These are phyloP conservation scores for Venturia aucupariae DNA, from an alignment of 2,329 filamentous ascomycete species.

Conservation along the genomic window DNA sequence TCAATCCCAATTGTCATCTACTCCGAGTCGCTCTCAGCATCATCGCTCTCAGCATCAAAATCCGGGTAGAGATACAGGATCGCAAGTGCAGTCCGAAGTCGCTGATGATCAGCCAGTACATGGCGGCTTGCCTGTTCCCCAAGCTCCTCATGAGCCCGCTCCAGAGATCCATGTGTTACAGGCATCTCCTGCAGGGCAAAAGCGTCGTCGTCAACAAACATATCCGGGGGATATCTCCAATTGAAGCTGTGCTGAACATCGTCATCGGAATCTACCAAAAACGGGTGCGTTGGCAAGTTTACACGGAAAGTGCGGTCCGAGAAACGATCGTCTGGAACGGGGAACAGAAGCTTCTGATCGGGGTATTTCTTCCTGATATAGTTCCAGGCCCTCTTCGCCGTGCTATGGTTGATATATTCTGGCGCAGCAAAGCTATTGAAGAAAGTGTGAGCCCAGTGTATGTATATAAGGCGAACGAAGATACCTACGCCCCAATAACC, in stretches of 20 bases:
- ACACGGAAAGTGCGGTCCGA: background rate
- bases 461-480: background rate
- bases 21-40: too few species aligned
- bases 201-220: background rate
- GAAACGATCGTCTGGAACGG: background rate
- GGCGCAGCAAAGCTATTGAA: background rate
- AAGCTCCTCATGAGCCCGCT: background rate
- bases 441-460: background rate
- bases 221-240: background rate
- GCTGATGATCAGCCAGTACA: background rate
- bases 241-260: background rate
- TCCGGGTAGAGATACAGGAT: background rate
- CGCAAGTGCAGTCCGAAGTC: background rate
- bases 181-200: background rate
- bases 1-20: too few species aligned
- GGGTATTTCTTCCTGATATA: background rate
- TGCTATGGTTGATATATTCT: background rate
- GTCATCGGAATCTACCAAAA: background rate
- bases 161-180: background rate
- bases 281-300: background rate
- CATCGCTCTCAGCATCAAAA: background rate
- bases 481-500: background rate
- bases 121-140: background rate
- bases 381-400: background rate
- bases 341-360: background rate